Evolutionary conservation across 1,284 basidiomycete genomes (phyloP), one percentile per base, ranked within the genome.

Genomic region (Leccinum angustisporum): DNA sequence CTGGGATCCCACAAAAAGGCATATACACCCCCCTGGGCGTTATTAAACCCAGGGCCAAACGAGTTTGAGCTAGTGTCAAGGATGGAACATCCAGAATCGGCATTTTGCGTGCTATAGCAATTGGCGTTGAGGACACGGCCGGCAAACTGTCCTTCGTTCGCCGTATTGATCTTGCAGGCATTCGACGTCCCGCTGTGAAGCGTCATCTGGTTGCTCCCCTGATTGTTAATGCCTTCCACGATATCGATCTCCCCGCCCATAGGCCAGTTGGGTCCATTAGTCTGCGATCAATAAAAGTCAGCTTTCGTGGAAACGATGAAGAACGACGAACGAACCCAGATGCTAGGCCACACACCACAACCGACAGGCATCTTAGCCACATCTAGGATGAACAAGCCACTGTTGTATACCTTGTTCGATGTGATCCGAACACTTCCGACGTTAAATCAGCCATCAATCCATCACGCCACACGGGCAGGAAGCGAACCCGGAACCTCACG

Each of bases 361-460:
- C 92, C 92, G 66, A 84, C 83, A 4, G 92, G 91, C 86, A 92
- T 91, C 27, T 83, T 75, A 52, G 72, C 77, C 65, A 92, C 81
- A 72, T 95, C 91, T 31, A 90, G 81, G 64, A 95, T 84, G 76
- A 94, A 88, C 27, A 95, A 79, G 1, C 91, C 92, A 10, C 80
- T 77, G 33, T 77, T 82, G 74, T 86, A 94, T 1, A 77, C 73
- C 66, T 87, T 84, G 69, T 85, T 83, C 52, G 86, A 83, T 48
- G 78, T 80, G 67, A 95, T 88, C 54, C 92, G 87, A 38, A 94
- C 82, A 4, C 87, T 88, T 64, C 14, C 53, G 30, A 50, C 5
- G 11, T 25, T 2, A 21, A 14, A 51, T 27, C 2, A 54, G 63
- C 38, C 61, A 61, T 68, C 46, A 27, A 73, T 40, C 18, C 66